Base-by-base conservation (phyloP, 345 rosid genomes). In the Turnera subulata region DNA sequence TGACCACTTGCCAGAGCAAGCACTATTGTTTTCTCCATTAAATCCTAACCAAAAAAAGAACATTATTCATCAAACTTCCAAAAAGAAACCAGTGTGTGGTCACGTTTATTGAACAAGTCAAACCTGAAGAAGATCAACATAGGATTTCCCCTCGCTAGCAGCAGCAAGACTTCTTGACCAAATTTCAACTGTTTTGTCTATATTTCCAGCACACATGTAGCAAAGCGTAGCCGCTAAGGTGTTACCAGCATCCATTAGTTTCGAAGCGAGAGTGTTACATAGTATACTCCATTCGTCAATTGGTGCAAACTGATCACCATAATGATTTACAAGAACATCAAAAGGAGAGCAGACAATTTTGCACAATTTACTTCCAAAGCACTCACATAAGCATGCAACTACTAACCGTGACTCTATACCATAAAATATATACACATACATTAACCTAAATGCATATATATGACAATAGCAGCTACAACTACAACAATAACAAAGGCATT, bases 21-120 rank as follows among this genome's bases (percentile, higher is more conserved):
- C 48, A 85, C 97, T 39, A 90, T 89, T 44, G 99, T 94, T 81
- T 94, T 94, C 78, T 94, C 99, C 99, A 90, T 94, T 73, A 94
- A 79, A 72, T 94, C 99, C 99, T 94, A 76, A 32, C n/a, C 38
- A 66, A 51, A 72, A 22, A 67, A 69, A 15, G 17, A 56, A 55
- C 46, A 42, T 50, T n/a, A 49, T 49, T 51, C 12, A 21, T 50
- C 55, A 74, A 53, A 21, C 26, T 21, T 26, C 51, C n/a, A n/a
- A n/a, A n/a, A n/a, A n/a, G n/a, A n/a, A n/a, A n/a, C n/a, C n/a
- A n/a, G n/a, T n/a, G n/a, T n/a, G n/a, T n/a, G n/a, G n/a, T n/a
- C n/a, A n/a, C n/a, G n/a, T n/a, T n/a, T n/a, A n/a, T n/a, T n/a
- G n/a, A n/a, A n/a, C n/a, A n/a, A n/a, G n/a, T n/a, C 74, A 56